Conservation (phyloP, 345 rosid genomes). For the Melaleuca quinquenervia region DNA sequence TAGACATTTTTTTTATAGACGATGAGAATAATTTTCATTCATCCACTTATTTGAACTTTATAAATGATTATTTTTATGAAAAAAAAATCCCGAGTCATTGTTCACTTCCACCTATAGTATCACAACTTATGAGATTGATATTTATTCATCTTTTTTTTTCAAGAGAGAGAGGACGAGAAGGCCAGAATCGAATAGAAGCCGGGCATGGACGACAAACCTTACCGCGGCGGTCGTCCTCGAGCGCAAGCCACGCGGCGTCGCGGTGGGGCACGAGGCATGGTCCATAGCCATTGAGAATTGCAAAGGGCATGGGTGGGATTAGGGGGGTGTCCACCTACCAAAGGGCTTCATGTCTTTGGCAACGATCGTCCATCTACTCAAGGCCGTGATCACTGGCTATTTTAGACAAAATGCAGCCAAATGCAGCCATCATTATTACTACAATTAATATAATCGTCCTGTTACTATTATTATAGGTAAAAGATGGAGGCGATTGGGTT, state of each 20-base stretch:
- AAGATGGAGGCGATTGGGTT: too few species aligned
- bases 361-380: neutral
- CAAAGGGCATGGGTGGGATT: neutral
- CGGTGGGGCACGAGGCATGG: neutral
- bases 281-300: neutral
- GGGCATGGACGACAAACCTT: too few species aligned
- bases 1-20: fast-evolving
- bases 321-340: neutral
- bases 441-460: neutral
- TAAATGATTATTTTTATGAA: neutral
- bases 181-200: neutral
- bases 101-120: fast-evolving
- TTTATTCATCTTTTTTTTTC: fast-evolving
- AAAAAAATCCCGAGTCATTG: too few species aligned
- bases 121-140: fast-evolving
- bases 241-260: neutral
- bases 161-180: neutral
- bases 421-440: neutral
- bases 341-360: neutral
- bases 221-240: too few species aligned
- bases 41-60: neutral
- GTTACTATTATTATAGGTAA: neutral
- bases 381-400: neutral
- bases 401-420: neutral
- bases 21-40: neutral